These are phyloP conservation scores for Limonomyces culmigenus DNA, from an alignment of 1,284 basidiomycete genomes.

Conservation along the genomic window DNA sequence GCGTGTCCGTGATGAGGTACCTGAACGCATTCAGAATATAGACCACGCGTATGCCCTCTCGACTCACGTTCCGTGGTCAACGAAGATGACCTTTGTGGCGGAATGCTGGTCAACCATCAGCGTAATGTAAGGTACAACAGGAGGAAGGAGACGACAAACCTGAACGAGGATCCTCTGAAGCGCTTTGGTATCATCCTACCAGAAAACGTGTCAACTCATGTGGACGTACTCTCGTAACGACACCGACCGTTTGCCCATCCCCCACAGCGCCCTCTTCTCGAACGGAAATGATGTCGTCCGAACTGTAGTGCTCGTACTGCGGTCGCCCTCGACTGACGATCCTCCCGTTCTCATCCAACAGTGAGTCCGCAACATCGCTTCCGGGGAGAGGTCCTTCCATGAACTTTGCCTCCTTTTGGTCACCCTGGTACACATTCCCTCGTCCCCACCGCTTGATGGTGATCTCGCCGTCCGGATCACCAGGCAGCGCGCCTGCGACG, in stretches of 20 bases:
- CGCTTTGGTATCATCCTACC: constrained; percentile 60
- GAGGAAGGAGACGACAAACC: constrained; percentile 18
- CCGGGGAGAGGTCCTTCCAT: constrained; percentile 27
- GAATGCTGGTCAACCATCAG: constrained; percentile 26
- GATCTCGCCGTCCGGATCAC: constrained; percentile 26
- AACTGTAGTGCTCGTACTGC: constrained; percentile 45
- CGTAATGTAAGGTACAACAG: constrained; percentile 1
- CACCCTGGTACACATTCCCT: constrained; percentile 46
- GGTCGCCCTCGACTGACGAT: constrained; percentile 55
- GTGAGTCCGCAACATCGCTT: constrained; percentile 31
- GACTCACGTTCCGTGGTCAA: constrained; percentile 59
- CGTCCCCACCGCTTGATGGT: constrained; percentile 55
- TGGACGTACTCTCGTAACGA: too few species aligned
- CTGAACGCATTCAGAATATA: too few species aligned
- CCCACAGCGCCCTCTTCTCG: constrained; percentile 54
- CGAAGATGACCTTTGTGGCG: constrained; percentile 63
- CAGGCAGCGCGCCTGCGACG: constrained; percentile 27
- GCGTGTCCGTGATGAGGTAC: neutral
- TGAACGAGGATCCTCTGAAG: constrained; percentile 41
- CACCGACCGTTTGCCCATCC: constrained; percentile 56
- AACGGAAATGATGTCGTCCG: constrained; percentile 52
- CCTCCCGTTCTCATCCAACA: constrained; percentile 37
- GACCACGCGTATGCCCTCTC: too few species aligned
- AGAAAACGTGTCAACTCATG: too few species aligned
- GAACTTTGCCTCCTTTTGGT: constrained; percentile 23